phyloP scores from a whole-genome alignment of 345 rosid species.

The Acer campestre region DNA sequence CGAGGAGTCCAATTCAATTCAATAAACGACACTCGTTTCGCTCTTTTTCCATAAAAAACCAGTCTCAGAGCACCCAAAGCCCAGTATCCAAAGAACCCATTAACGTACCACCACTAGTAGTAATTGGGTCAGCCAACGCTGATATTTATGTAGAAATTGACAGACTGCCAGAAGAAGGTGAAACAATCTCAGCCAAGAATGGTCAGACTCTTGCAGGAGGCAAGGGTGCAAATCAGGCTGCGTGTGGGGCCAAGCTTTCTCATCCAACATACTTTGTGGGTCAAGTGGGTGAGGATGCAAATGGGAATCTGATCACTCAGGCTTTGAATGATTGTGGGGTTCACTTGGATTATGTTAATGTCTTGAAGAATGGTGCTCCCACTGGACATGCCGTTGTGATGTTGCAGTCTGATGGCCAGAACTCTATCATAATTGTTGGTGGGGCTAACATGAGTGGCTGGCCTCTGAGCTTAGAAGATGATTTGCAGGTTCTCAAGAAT shows the following conservation, averaged over 20 bases:
- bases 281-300: slow-evolving; percentile 79
- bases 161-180: slow-evolving; percentile 72
- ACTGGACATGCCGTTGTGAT: slow-evolving; percentile 99
- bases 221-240: slow-evolving; percentile 96
- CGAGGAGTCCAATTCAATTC: slow-evolving; percentile 16
- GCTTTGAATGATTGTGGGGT: slow-evolving; percentile 73
- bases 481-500: slow-evolving; percentile 64
- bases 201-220: slow-evolving; percentile 90
- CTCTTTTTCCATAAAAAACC: slow-evolving; percentile 35
- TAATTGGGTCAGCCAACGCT: slow-evolving; percentile 90
- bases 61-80: slow-evolving; percentile 18
- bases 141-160: slow-evolving; percentile 88
- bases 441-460: slow-evolving; percentile 87
- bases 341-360: slow-evolving; percentile 50
- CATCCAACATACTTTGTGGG: slow-evolving; percentile 86
- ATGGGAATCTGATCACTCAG: slow-evolving; percentile 67
- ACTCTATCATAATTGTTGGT: slow-evolving; percentile 90
- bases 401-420: slow-evolving; percentile 88
- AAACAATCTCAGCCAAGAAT: slow-evolving; percentile 76
- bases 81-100: slow-evolving; percentile 28
- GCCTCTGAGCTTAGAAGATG: slow-evolving; percentile 59
- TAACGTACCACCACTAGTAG: slow-evolving; percentile 56
- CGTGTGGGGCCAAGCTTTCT: slow-evolving; percentile 70
- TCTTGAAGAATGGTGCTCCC: slow-evolving; percentile 46
- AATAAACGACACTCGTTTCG: slow-evolving; percentile 33